A percentile compares a stretch with the other conserved stretches of the same genome.
Conservation (phyloP, 352 stramenopile species). For the Pythium inflatum region DNA sequence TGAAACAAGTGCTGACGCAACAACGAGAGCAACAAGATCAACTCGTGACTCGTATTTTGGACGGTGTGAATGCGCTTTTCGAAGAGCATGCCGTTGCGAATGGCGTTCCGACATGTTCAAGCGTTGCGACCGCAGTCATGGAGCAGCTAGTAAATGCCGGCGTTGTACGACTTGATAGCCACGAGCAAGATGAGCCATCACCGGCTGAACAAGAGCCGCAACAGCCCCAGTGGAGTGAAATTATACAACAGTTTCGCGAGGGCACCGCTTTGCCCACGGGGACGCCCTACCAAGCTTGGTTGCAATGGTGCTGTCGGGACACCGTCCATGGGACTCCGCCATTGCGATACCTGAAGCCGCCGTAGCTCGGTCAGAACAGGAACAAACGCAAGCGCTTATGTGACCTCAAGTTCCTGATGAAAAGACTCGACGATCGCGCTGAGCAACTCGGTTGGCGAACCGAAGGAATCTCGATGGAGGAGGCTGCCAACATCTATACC, state of each 20-base stretch:
- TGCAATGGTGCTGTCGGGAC: conserved; percentile 13
- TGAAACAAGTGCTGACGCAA: background rate
- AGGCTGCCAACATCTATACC: background rate
- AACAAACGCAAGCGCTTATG: conserved; percentile 13
- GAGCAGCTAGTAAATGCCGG: conserved; percentile 1
- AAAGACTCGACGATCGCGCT: conserved; percentile 5
- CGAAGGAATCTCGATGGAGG: background rate
- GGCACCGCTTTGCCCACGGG: background rate
- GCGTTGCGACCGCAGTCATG: conserved; percentile 2
- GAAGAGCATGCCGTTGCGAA: conserved; percentile 5
- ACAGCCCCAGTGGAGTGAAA: background rate
- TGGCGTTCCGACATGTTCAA: conserved; percentile 5
- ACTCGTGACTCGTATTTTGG: background rate
- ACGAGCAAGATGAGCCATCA: background rate
- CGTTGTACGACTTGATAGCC: background rate
- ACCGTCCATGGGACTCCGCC: background rate
- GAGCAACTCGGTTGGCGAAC: background rate
- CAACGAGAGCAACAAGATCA: background rate
- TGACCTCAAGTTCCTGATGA: conserved; percentile 7
- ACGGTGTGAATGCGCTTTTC: conserved; percentile 10
- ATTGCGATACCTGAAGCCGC: conserved; percentile 5
- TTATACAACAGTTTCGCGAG: conserved; percentile 1
- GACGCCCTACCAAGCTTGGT: conserved; percentile 6
- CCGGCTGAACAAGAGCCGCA: background rate
- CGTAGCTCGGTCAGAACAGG: conserved; percentile 1